Evolutionary conservation across 2,329 filamentous ascomycete species (phyloP).

Genomic region (Pseudopyrenochaeta lycopersici): DNA sequence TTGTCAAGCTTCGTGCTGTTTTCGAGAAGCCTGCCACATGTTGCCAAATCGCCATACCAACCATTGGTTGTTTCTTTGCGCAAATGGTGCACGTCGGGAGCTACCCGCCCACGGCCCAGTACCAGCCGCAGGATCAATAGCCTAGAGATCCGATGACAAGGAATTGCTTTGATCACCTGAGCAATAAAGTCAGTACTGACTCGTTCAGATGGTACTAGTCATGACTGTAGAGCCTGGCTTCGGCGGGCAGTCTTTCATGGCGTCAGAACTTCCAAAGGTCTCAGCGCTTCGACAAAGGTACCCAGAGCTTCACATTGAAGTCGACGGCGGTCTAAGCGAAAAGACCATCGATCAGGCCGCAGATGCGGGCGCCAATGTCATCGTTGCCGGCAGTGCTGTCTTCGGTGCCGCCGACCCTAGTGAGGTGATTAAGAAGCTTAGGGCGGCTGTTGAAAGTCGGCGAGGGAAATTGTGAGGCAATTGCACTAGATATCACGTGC

Average conservation of each 20-base stretch:
- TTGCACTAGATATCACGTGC: not conserved
- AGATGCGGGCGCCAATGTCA: conserved; percentile 95
- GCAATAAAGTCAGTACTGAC: conserved; percentile 13
- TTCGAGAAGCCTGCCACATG: conserved; percentile 29
- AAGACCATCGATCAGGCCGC: conserved; percentile 93
- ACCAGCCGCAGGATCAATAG: conserved; percentile 20
- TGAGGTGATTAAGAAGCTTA: conserved; percentile 84
- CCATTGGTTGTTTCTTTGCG: conserved; percentile 16
- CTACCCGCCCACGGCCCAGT: conserved; percentile 21
- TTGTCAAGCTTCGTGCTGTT: conserved; percentile 10
- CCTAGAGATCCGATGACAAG: conserved; percentile 9
- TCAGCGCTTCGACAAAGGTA: conserved; percentile 82
- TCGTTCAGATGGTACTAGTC: conserved; percentile 86
- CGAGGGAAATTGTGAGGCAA: conserved; percentile 43
- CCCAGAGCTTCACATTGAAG: conserved; percentile 94
- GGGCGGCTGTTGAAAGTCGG: conserved; percentile 77
- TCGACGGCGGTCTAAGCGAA: conserved; percentile 89
- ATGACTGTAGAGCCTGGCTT: conserved; percentile 99
- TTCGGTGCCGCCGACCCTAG: conserved; percentile 90
- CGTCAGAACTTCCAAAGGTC: conserved; percentile 93
- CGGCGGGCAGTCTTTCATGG: conserved; percentile 98
- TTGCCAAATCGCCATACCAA: conserved; percentile 3
- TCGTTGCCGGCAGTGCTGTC: conserved; percentile 94
- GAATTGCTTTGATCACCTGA: conserved; percentile 1
- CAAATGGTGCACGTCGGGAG: conserved; percentile 8